These are phyloP conservation scores for Pseudogymnoascus sp. DNA, from an alignment of 2,329 filamentous ascomycete genomes.

Conservation along the genomic window DNA sequence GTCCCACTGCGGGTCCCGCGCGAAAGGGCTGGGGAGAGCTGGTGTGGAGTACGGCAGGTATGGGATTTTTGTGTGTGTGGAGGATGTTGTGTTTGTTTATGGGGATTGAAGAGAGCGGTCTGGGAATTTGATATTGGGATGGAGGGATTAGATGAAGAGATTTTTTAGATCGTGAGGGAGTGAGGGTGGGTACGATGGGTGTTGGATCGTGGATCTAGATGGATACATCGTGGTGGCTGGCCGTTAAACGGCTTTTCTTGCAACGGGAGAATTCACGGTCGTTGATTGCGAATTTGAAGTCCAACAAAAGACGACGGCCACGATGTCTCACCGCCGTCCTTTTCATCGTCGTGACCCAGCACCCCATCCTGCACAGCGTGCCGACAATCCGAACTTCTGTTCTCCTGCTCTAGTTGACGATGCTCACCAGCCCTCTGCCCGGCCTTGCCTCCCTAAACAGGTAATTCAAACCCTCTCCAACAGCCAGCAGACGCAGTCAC, in stretches of 20 bases:
- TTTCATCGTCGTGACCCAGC: background rate
- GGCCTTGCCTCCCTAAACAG: background rate
- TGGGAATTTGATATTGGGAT: background rate
- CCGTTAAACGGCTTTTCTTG: background rate
- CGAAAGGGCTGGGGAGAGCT: background rate
- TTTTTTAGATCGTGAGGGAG: background rate
- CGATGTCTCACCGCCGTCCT: background rate
- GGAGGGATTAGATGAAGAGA: background rate
- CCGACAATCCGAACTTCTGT: background rate
- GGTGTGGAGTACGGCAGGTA: background rate
- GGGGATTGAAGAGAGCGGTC: background rate
- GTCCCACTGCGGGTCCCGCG: background rate
- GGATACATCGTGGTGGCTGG: background rate
- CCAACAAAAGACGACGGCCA: background rate
- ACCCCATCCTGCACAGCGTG: background rate
- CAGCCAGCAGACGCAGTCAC: background rate
- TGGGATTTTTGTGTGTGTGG: background rate
- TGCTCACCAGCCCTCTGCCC: background rate
- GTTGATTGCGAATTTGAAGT: background rate
- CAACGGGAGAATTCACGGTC: background rate
- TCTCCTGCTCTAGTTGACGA: background rate
- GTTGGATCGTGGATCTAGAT: background rate
- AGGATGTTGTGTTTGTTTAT: background rate
- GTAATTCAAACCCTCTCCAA: background rate
- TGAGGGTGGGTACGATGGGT: background rate